Evolutionary conservation across 495 filamentous ascomycete genomes (phyloP), one percentile per base, ranked within the genome.

Genomic region (Tuber borchii): DNA sequence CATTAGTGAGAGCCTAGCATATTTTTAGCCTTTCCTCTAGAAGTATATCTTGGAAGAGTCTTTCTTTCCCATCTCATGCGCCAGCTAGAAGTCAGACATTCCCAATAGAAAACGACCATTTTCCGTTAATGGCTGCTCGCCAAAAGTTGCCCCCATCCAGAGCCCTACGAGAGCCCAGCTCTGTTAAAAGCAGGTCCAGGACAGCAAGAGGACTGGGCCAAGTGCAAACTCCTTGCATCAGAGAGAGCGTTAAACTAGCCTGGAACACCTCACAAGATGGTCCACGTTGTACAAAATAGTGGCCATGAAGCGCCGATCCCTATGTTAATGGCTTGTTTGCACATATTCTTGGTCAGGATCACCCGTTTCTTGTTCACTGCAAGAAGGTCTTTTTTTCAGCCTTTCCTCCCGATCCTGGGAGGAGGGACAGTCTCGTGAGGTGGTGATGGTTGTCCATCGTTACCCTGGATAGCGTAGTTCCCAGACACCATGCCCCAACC

Each of bases 291-390:
- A 65, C 56, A 34, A 14, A 65, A 65, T 14, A 12, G 26, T 65
- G 26, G 56, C 56, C 56, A 34, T 65, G 56, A 65, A 65, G 56
- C 56, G 56, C 56, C 56, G 56, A 65, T 65, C 56, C 56, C 56
- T 14, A 4, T 34, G 14, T 16, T 34, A 34, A 65, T 34, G 2
- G 26, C 5, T 34, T 65, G 56, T 34, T 31, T 31, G 56, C 14
- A 65, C 56, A 65, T 34, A 65, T 34, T 6, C 56, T 65, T 65
- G 56, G 56, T 34, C 26, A 34, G 26, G 26, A 65, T 34, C 56
- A 65, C 26, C 31, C n/a, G 34, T 17, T 8, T 65, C 56, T 34
- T 65, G 17, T 65, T 65, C 5, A 65, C 56, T 34, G 31, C 56
- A 16, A 34, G 56, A 17, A 34, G 56, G 51, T 26, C 12, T 12